These are phyloP conservation scores for Aurantiochytrium sp. DNA, from an alignment of 108 stramenopile species.

Conservation along the genomic window DNA sequence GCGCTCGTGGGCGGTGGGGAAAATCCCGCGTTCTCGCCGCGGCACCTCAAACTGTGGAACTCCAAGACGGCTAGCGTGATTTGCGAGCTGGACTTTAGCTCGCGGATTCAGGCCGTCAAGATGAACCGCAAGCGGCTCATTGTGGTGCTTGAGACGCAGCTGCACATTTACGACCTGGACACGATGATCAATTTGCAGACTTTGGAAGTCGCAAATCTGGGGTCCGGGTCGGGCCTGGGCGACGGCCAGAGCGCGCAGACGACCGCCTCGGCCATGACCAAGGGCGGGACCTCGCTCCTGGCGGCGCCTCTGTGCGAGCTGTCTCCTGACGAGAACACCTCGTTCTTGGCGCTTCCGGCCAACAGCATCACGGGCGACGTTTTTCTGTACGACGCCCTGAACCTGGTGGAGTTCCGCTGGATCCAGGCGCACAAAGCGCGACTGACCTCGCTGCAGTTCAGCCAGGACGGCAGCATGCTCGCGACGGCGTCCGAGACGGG, in stretches of 20 bases:
- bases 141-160: slow-evolving; percentile 42
- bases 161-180: slow-evolving; percentile 54
- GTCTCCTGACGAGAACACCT: slow-evolving; percentile 35
- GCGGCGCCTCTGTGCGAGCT: background rate
- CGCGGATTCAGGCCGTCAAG: slow-evolving; percentile 45
- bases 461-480: slow-evolving; percentile 47
- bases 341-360: slow-evolving; percentile 2
- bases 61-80: slow-evolving; percentile 47
- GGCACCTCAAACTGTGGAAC: slow-evolving; percentile 53
- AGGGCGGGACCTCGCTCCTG: background rate
- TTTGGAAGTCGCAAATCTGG: slow-evolving; percentile 33
- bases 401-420: slow-evolving; percentile 50
- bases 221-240: slow-evolving; percentile 36
- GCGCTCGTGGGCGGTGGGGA: slow-evolving; percentile 55
- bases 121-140: slow-evolving; percentile 53
- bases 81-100: slow-evolving; percentile 52
- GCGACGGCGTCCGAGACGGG: slow-evolving; percentile 55
- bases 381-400: slow-evolving; percentile 52
- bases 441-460: slow-evolving; percentile 49
- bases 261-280: slow-evolving; percentile 20
- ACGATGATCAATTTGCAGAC: slow-evolving; percentile 55
- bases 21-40: slow-evolving; percentile 47
- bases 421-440: slow-evolving; percentile 49
- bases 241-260: slow-evolving; percentile 46
- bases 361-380: slow-evolving; percentile 32